These are phyloP conservation scores for Scheffersomyces lignosus DNA, from an alignment of 805 yeast genomes.

Conservation along the genomic window DNA sequence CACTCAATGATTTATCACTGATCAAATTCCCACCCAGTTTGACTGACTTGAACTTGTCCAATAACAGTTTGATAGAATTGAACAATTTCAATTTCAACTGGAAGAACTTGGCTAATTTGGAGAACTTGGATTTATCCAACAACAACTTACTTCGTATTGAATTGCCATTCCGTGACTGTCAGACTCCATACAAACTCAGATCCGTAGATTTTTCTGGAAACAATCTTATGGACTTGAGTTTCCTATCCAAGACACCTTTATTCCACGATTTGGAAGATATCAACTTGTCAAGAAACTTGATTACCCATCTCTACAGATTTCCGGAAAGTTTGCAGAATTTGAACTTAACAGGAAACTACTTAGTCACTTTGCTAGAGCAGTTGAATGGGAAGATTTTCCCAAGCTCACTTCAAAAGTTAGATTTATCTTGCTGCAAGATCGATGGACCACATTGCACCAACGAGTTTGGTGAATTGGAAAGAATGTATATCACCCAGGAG, in stretches of 20 bases:
- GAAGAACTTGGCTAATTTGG: conserved; percentile 12
- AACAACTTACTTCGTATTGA: conserved; percentile 18
- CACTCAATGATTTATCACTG: conserved; percentile 19
- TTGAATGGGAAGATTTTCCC: conserved; percentile 10
- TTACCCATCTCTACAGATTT: conserved; percentile 14
- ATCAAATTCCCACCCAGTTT: conserved; percentile 21
- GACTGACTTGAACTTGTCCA: conserved; percentile 24
- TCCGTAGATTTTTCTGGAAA: conserved; percentile 26
- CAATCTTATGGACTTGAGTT: conserved; percentile 12
- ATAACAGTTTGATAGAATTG: conserved; percentile 21
- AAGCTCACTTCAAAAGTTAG: conserved; percentile 7
- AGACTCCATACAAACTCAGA: conserved; percentile 6
- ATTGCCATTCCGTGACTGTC: not conserved
- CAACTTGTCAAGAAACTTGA: conserved; percentile 26
- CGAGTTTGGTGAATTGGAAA: not conserved
- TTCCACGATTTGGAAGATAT: conserved; percentile 14
- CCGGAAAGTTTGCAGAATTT: conserved; percentile 13
- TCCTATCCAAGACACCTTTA: conserved; percentile 1
- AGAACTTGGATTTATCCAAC: conserved; percentile 20
- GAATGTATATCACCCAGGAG: not conserved
- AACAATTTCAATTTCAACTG: conserved; percentile 14
- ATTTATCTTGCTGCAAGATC: conserved; percentile 15
- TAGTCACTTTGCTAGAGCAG: conserved; percentile 6
- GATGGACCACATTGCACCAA: not conserved
- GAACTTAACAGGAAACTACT: conserved; percentile 22